Evolutionary conservation across 257 asterid species (phyloP), one percentile per base, ranked within the genome.

Genomic region (Nicotiana tabacum): DNA sequence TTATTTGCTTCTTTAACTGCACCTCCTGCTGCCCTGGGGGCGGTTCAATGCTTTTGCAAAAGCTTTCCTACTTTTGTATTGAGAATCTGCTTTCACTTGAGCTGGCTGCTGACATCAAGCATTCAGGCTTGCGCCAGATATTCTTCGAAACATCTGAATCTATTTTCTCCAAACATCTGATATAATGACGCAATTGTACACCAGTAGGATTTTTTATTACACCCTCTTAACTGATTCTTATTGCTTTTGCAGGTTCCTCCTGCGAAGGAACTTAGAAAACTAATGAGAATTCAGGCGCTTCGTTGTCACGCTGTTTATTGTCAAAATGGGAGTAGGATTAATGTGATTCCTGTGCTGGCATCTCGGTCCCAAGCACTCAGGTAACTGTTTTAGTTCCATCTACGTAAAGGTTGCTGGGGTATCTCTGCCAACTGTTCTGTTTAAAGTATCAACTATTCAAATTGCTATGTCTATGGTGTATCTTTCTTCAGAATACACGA

Each of bases 351-450:
- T 32, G 97, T 93, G 72, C 85, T 96, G 85, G 98, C 99, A 83
- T 94, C 99, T 85, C 98, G 99, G 80, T 91, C 97, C 84, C 99
- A 96, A 87, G 98, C 98, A 13, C 97, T 94, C 91, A 93, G 99
- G 98, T 96, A 88, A 5, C n/a, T 13, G 9, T 82, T 53, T 16
- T 66, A 39, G 27, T 55, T 60, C 21, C 18, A 46, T 65, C 32
- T 30, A 5, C 64, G 18, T 18, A 51, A 46, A 70, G 66, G 12
- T 32, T 32, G 35, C 57, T 18, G 24, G 27, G 46, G 53, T 27
- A 33, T 65, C 24, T 48, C 39, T 27, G 65, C 15, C 60, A 53
- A 53, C 65, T 7, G n/a, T 48, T 56, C 15, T 53, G 37, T 77
- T 66, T 32, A 18, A 66, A 66, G 24, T 15, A 13, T 66, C 48